These are phyloP conservation scores for Knoxia roxburghii DNA, from an alignment of 257 asterid genomes.

Conservation along the genomic window DNA sequence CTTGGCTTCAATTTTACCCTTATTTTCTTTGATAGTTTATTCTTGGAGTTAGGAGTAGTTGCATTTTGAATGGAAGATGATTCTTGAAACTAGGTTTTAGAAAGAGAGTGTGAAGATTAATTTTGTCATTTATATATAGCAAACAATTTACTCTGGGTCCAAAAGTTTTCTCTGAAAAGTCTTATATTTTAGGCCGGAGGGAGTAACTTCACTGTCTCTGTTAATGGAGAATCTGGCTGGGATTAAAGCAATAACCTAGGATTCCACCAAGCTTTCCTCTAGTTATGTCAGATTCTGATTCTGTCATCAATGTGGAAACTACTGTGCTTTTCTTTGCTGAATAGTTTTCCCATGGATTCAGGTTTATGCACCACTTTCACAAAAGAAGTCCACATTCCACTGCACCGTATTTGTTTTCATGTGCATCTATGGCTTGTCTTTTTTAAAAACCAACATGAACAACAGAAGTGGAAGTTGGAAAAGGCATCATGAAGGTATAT, in stretches of 20 bases:
- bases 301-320: background rate
- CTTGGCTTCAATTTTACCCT: no score
- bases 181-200: no score
- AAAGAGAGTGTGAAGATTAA: no score
- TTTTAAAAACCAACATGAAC: constrained; percentile 86
- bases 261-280: background rate
- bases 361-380: constrained; percentile 85
- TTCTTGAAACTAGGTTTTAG: no score
- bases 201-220: no score
- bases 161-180: no score
- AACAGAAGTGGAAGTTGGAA: constrained; percentile 67
- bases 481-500: constrained; percentile 55
- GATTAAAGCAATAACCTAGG: background rate
- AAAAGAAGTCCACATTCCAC: constrained; percentile 72
- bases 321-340: background rate
- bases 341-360: constrained; percentile 17
- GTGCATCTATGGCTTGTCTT: constrained; percentile 88
- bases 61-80: no score
- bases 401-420: constrained; percentile 67
- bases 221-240: background rate
- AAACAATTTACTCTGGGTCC: no score
- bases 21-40: no score
- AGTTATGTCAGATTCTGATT: background rate
- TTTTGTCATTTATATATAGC: no score
- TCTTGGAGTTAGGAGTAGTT: no score